Evolutionary conservation across 345 rosid genomes (phyloP).

Genomic region (Syzygium jambos): DNA sequence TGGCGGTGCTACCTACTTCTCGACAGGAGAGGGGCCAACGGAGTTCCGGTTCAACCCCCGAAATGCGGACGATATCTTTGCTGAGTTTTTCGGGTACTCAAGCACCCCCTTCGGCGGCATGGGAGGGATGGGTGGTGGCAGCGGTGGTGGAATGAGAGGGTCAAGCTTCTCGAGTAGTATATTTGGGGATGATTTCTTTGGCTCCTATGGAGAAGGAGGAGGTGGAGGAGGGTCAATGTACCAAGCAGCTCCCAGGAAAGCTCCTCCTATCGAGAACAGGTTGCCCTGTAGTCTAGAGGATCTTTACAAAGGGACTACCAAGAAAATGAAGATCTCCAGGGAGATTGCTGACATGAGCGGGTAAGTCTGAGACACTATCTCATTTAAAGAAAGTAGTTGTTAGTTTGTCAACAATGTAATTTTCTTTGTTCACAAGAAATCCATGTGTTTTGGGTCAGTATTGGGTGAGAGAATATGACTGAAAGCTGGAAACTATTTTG

Average conservation of each 20-base stretch:
- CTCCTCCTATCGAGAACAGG: slow-evolving; percentile 45
- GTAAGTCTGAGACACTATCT: slow-evolving; percentile 24
- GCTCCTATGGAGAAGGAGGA: slow-evolving; percentile 39
- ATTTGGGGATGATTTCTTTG: slow-evolving; percentile 62
- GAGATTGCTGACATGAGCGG: slow-evolving; percentile 60
- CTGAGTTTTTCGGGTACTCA: slow-evolving; percentile 63
- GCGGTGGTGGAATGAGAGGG: slow-evolving; percentile 24
- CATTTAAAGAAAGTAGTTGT: background rate
- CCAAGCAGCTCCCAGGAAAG: slow-evolving; percentile 30
- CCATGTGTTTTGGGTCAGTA: background rate
- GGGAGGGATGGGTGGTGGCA: slow-evolving; percentile 22
- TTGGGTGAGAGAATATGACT: background rate
- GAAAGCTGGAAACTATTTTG: background rate
- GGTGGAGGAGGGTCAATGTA: slow-evolving; percentile 4
- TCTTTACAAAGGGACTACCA: slow-evolving; percentile 61
- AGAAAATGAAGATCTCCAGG: slow-evolving; percentile 90
- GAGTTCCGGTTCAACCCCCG: slow-evolving; percentile 58
- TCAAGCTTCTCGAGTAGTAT: slow-evolving; percentile 42
- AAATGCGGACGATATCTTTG: slow-evolving; percentile 60
- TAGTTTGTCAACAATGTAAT: background rate
- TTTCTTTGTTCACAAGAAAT: background rate
- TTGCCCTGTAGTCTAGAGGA: slow-evolving; percentile 74
- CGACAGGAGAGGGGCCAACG: slow-evolving; percentile 54
- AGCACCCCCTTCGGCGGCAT: slow-evolving; percentile 44
- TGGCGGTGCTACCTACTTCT: slow-evolving; percentile 58